Base-by-base conservation (phyloP, 768 basidiomycete species). In the Chiua virens region DNA sequence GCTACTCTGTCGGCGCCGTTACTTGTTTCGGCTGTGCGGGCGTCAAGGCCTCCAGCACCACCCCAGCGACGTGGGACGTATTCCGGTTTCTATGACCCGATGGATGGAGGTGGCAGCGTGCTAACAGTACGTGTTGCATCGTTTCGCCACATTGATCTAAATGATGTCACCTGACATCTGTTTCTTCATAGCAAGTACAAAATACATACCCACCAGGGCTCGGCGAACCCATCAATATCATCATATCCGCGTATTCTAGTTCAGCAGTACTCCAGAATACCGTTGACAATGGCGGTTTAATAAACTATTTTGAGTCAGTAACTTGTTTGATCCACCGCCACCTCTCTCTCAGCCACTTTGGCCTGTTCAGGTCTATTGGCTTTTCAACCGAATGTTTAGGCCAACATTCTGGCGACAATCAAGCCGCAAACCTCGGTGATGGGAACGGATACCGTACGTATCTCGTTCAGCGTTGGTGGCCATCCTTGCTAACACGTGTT, bases 181-280 rank as follows among this genome's bases (percentile, higher is more conserved):
- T 49, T 47, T 25, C 54, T 47, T 47, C 58, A 8, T 54, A 87
- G 84, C 57, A 76, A 68, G 76, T 82, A 8, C 73, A 72, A 11
- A 57, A 65, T 17, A 90, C 89, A 8, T 84, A 72, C 60, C 88
- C 89, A 3, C 63, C 73, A 40, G 90, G 87, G 8, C 82, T 87
- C 43, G 91, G 91, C 32, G 94, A 96, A 71, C 93, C 93, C 6
- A 68, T 96, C 39, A 97, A 97, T 60, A 75, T 77, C 47, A 89
- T 97, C 60, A 71, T 97, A 20, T 85, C 88, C 21, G 87, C 79
- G 9, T 75, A 83, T 40, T 96, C 93, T 4, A 87, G 92, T 59
- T 53, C 75, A 4, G 74, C 68, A 5, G 87, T 95, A 2, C 77
- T 93, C 40, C 75, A 81, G 21, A 80, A 86, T 56, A 71, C 73